phyloP scores from a whole-genome alignment of 169 alveolate species.

The Perkinsus chesapeaki region DNA sequence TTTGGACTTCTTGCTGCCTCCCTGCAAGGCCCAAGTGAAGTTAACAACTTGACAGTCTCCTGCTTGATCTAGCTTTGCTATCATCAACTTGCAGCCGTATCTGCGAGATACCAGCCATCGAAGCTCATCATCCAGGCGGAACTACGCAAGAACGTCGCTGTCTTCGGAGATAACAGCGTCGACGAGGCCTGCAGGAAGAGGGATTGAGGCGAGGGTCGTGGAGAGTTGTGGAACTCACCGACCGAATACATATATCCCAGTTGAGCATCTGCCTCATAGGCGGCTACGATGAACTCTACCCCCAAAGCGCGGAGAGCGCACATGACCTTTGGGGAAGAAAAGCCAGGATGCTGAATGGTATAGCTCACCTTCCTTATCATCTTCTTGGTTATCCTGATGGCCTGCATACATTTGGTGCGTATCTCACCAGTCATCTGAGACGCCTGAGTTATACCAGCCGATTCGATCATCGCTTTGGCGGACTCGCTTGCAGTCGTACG shows the following conservation, averaged over 20 bases:
- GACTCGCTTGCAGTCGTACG: neutral
- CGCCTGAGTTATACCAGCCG: neutral
- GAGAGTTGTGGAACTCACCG: neutral
- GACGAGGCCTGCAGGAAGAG: conserved; percentile 43
- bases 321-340: neutral
- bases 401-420: neutral
- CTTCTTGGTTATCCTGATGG: neutral
- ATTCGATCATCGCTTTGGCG: neutral
- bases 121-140: neutral
- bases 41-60: conserved; percentile 4
- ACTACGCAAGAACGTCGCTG: conserved; percentile 62
- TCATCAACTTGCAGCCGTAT: conserved; percentile 59
- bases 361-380: neutral
- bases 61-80: conserved; percentile 50
- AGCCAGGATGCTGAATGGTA: too few relatives aligned
- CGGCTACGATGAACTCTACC: conserved; percentile 64
- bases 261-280: conserved; percentile 81
- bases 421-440: neutral
- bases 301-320: neutral
- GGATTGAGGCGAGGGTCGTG: neutral
- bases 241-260: conserved; percentile 51
- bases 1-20: neutral
- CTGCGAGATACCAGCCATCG: neutral
- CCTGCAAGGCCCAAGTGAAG: neutral
- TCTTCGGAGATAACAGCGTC: conserved; percentile 69